Evolutionary conservation across 441 rosid species (phyloP), one percentile per base, ranked within the genome.

Genomic region (Adansonia madagascariensis): DNA sequence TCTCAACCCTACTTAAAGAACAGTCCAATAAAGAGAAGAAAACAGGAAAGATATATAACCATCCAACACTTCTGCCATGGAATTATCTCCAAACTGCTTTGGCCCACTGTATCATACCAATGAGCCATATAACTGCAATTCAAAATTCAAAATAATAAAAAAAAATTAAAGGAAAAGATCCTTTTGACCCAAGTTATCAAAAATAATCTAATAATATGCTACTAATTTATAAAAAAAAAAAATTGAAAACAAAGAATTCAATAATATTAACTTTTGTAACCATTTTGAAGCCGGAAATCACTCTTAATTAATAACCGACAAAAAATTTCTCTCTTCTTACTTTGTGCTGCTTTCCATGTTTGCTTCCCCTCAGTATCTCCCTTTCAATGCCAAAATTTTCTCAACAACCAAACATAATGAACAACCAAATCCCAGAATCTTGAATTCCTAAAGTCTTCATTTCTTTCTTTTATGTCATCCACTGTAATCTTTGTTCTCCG

Each of bases 321-420:
- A 62, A 60, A 59, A 81, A 39, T 78, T 75, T 66, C 18, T 61
- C 20, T 77, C 75, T 59, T 35, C 17, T 61, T 4, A 74, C 71
- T 72, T 75, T 49, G 77, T 69, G 67, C 62, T 69, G 67, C 62
- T 52, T 80, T 76, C 82, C 79, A 41, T 79, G 77, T 78, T 63
- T 46, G 55, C 44, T 65, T 15, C 22, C 39, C 49, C 50, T 41
- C 73, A 74, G 73, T 50, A 43, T 74, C 71, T 52, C 24, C 55
- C 31, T 14, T 43, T 53, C 53, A 17, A n/a, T 20, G 52, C 11
- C 18, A 15, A 35, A 49, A 47, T 35, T 82, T 82, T 82, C 85
- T 75, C 81, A n/a, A 77, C 76, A 82, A 73, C 67, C 84, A 82
- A 80, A 77, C 85, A 77, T 39, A 52, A 66, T 18, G 20, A 57